A percentile compares a stretch with the other conserved stretches of the same genome.
Conservation (phyloP, 2,329 filamentous ascomycete genomes). For the Coniochaeta hoffmannii region DNA sequence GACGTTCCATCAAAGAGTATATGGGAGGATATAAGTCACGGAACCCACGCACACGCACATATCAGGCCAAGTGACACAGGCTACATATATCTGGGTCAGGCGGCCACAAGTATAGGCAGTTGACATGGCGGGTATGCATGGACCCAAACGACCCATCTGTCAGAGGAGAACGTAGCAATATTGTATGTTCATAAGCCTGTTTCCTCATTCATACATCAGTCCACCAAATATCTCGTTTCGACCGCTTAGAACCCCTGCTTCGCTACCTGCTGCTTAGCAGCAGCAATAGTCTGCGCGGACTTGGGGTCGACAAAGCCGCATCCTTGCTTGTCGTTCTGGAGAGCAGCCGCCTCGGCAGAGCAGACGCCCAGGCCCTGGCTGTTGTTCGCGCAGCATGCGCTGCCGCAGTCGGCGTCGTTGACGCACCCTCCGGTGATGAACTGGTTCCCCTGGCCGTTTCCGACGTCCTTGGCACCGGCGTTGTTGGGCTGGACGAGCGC, state of each 20-base stretch:
- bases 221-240: not conserved
- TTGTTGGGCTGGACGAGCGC: conserved; percentile 13
- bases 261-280: not conserved
- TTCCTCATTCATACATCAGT: not conserved
- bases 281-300: not conserved
- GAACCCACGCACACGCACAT: no score
- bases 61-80: no score
- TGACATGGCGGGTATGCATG: no score
- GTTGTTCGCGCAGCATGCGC: conserved; percentile 13
- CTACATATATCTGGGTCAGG: no score
- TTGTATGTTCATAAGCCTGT: no score
- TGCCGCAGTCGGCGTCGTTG: conserved; percentile 20
- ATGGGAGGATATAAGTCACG: no score
- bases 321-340: conserved; percentile 24
- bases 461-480: conserved; percentile 15
- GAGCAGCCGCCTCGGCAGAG: conserved; percentile 22
- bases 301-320: conserved; percentile 21
- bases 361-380: conserved; percentile 21
- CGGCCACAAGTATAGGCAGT: no score
- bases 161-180: no score
- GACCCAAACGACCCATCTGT: no score
- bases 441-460: conserved; percentile 18
- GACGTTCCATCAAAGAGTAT: no score
- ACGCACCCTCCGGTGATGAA: conserved; percentile 23
- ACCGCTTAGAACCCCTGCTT: not conserved